Conservation (phyloP, 768 basidiomycete genomes). For the Hysterangium stoloniferum region DNA sequence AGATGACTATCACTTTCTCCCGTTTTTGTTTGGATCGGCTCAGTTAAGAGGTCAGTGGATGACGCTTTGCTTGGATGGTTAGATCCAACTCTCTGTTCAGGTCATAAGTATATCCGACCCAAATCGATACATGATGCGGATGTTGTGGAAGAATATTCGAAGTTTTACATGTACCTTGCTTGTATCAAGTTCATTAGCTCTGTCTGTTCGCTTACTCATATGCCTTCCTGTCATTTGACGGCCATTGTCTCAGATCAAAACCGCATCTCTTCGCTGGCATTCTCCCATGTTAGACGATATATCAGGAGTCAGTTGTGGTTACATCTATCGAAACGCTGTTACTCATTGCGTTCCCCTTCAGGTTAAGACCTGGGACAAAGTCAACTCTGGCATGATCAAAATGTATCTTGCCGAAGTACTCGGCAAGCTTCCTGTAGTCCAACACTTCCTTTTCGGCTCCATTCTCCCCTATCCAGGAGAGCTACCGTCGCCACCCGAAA, state of each 20-base stretch:
- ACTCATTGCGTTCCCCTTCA: conserved; percentile 12
- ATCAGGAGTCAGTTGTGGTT: conserved; percentile 49
- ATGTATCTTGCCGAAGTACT: conserved; percentile 97
- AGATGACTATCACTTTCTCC: conserved; percentile 95
- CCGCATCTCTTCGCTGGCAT: conserved; percentile 93
- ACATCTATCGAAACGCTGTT: neutral
- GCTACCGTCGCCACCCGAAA: conserved; percentile 23
- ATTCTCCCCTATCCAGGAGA: conserved; percentile 65
- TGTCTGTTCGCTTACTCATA: conserved; percentile 35
- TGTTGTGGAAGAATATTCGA: conserved; percentile 84
- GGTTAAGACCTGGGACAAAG: conserved; percentile 95
- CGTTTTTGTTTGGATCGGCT: conserved; percentile 80
- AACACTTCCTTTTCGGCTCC: conserved; percentile 93
- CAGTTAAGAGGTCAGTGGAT: conserved; percentile 50
- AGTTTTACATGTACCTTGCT: conserved; percentile 94
- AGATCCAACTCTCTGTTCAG: conserved; percentile 27
- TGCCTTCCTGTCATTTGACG: neutral
- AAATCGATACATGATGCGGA: conserved; percentile 91
- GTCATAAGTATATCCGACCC: conserved; percentile 84
- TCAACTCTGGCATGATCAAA: conserved; percentile 93
- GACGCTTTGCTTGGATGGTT: neutral
- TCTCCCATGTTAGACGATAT: conserved; percentile 99
- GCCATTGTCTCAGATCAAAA: conserved; percentile 63
- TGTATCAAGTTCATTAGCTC: conserved; percentile 96
- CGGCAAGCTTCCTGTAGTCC: conserved; percentile 89